Evolutionary conservation across 805 yeast genomes (phyloP), one percentile per base, ranked within the genome.

Genomic region (Suhomyces pyralidae): DNA sequence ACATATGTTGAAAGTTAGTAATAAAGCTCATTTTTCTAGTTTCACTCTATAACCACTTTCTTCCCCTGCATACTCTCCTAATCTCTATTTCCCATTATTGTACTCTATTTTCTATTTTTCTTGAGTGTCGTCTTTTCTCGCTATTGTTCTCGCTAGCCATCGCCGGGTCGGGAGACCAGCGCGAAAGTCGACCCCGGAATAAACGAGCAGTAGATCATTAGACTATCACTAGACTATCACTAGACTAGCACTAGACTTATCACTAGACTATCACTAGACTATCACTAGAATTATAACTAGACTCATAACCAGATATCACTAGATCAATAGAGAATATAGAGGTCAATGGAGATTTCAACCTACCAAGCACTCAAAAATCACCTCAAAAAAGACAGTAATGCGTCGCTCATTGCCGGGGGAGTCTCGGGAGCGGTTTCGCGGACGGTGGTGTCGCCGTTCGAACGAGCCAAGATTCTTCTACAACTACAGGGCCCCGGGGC

Each of bases 381-480:
- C 17, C 14, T 38, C 42, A 38, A 77, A 53, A 67, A 68, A 19
- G 88, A 83, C 50, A 78, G 84, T 15, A 80, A 81, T 30, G 77
- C 90, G 2, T 82, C 91, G 3, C 77, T 88, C 38, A 53, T 86
- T 7, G 80, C 89, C 5, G 96, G 96, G 14, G 94, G 94, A 6
- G 61, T 84, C 7, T 93, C 79, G 2, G 96, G 96, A 15, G 90
- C 90, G 0, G 74, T 86, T 0, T 88, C 96, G 1, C 77, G 98
- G 51, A 93, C 98, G 0, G 90, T 88, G 1, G 97, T 92, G 5
- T 89, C 97, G 10, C 99, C 99, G 1, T 84, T 93, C 69, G 99
- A 93, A 68, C 77, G 99, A 59, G 96, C 94, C 60, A 93, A 93
- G 70, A 94, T 94, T 56, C 70, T 93, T 24, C 82, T 91, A 61